Conservation (phyloP, 768 basidiomycete genomes). For the Boletus pseudo-olivaceus region DNA sequence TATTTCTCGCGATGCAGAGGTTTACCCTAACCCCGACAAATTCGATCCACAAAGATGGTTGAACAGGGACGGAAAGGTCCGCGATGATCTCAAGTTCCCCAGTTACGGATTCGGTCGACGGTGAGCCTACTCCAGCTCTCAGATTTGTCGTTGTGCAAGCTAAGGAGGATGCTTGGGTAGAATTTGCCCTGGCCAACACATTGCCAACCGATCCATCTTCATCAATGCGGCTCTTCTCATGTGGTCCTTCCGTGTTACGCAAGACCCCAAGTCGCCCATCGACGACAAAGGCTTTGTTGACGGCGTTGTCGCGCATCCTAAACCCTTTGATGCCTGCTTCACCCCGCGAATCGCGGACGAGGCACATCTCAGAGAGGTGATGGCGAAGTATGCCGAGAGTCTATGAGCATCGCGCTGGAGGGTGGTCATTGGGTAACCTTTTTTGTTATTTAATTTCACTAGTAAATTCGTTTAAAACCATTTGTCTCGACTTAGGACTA, state of each 20-base stretch:
- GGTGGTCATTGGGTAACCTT: neutral
- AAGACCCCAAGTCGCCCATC: conserved; percentile 52
- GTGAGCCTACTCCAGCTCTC: conserved; percentile 12
- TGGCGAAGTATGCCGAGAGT: conserved; percentile 24
- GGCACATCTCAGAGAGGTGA: conserved; percentile 23
- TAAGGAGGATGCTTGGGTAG: conserved; percentile 28
- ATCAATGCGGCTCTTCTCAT: conserved; percentile 60
- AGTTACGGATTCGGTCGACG: conserved; percentile 55
- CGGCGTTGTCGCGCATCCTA: conserved; percentile 60
- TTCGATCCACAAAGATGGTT: conserved; percentile 63
- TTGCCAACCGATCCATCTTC: conserved; percentile 60
- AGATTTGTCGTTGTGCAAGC: neutral
- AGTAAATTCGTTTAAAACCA: neutral
- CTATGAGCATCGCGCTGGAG: conserved; percentile 1
- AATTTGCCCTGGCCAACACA: conserved; percentile 65
- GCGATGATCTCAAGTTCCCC: conserved; percentile 51
- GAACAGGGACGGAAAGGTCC: conserved; percentile 32
- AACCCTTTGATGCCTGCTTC: conserved; percentile 58
- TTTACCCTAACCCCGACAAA: conserved; percentile 55
- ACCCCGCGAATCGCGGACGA: conserved; percentile 40
- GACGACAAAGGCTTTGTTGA: conserved; percentile 61
- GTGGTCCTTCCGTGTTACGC: conserved; percentile 60
- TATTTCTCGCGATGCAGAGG: conserved; percentile 52
- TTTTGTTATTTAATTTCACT: neutral
- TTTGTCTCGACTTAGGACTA: no score